phyloP scores from a whole-genome alignment of 169 alveolate species.

The Cryptosporidium tyzzeri region DNA sequence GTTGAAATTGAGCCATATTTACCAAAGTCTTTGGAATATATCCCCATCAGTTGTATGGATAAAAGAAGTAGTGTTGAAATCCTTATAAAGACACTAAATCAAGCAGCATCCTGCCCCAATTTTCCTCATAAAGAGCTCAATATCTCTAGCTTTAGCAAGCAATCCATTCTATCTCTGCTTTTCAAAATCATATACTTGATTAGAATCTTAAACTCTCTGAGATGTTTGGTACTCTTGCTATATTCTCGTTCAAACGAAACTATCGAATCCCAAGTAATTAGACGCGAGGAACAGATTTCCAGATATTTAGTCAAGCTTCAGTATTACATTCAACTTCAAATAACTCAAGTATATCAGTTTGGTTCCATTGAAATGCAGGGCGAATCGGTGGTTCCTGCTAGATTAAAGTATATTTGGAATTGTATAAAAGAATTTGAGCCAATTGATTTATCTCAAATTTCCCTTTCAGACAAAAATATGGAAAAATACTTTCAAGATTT shows the following conservation, averaged over 20 bases:
- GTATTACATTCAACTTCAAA: constrained; percentile 35
- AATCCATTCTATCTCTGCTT: background rate
- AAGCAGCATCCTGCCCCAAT: background rate
- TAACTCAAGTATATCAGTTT: background rate
- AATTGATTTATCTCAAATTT: background rate
- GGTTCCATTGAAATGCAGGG: background rate
- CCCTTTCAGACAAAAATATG: background rate
- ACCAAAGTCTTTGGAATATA: constrained; percentile 41
- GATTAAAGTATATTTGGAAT: constrained; percentile 18
- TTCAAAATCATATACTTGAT: constrained; percentile 22
- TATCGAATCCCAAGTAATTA: background rate
- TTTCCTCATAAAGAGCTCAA: background rate
- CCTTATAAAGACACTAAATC: background rate
- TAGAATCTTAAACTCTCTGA: constrained; percentile 21
- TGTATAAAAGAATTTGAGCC: background rate
- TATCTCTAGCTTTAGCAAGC: background rate
- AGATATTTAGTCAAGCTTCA: constrained; percentile 23
- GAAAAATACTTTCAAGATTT: constrained; percentile 1
- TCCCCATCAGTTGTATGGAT: background rate
- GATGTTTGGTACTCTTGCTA: constrained; percentile 36
- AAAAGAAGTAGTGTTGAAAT: constrained; percentile 11
- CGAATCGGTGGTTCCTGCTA: background rate
- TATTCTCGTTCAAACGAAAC: constrained; percentile 50
- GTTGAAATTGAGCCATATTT: constrained; percentile 45
- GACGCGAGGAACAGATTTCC: constrained; percentile 42